These are phyloP conservation scores for Acidomyces sp. DNA, from an alignment of 495 filamentous ascomycete genomes.

Conservation along the genomic window DNA sequence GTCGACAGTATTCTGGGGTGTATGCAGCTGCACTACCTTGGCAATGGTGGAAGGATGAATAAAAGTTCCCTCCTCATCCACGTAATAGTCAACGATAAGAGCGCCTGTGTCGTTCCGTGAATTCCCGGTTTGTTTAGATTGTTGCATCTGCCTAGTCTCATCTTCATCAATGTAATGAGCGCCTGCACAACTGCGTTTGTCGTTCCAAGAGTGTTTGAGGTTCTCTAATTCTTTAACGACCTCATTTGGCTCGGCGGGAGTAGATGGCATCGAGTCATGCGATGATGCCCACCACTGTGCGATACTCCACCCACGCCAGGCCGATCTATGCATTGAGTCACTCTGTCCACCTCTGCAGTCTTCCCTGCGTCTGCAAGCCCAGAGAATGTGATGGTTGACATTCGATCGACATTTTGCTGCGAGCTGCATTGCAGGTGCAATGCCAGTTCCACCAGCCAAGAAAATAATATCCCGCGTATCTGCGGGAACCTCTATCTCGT, in stretches of 20 bases:
- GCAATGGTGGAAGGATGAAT: slow-evolving; percentile 43
- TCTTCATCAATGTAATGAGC: too few species aligned
- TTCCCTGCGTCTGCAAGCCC: slow-evolving; percentile 49
- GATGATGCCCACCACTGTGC: too few species aligned
- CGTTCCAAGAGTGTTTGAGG: too few species aligned
- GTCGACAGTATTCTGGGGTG: slow-evolving; percentile 1
- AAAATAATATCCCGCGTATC: slow-evolving; percentile 54
- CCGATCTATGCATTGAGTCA: slow-evolving; percentile 25
- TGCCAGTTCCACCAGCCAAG: slow-evolving; percentile 84
- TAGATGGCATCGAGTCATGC: too few species aligned
- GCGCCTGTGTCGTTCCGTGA: slow-evolving; percentile 32
- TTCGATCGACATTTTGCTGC: slow-evolving; percentile 44
- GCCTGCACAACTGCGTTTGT: slow-evolving; percentile 42
- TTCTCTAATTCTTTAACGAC: too few species aligned
- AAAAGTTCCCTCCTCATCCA: slow-evolving; percentile 61
- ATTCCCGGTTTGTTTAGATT: too few species aligned
- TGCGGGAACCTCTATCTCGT: slow-evolving; percentile 50
- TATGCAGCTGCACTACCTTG: background rate
- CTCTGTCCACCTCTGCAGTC: slow-evolving; percentile 42
- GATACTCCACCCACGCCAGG: too few species aligned
- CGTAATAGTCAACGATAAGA: slow-evolving; percentile 48
- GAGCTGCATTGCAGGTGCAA: slow-evolving; percentile 78
- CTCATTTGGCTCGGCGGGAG: slow-evolving; percentile 3
- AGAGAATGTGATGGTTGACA: slow-evolving; percentile 40
- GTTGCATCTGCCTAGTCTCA: too few species aligned